Evolutionary conservation across 1,139 yeast genomes (phyloP).

Genomic region (Hansenula lynferdii): DNA sequence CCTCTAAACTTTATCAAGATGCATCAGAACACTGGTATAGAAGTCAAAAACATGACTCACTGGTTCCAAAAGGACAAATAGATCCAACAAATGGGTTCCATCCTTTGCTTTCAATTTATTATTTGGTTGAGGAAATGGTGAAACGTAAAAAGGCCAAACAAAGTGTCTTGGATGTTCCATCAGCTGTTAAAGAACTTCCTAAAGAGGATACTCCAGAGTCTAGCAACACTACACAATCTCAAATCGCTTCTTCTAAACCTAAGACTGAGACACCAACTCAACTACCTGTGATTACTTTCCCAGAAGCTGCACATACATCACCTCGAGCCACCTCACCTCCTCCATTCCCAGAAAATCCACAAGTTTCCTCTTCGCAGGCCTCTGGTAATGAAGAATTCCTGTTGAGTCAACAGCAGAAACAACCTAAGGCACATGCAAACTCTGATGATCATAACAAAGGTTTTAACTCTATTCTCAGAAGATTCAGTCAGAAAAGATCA

Average conservation of each 20-base stretch:
- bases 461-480: slow-evolving; percentile 26
- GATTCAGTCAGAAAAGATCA: slow-evolving; percentile 22
- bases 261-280: slow-evolving; percentile 21
- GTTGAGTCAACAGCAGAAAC: slow-evolving; percentile 18
- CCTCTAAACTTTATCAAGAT: slow-evolving; percentile 63
- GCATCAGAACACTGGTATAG: slow-evolving; percentile 58
- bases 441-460: slow-evolving; percentile 17
- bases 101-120: slow-evolving; percentile 84
- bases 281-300: slow-evolving; percentile 42
- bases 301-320: slow-evolving; percentile 69
- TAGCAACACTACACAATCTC: slow-evolving; percentile 1
- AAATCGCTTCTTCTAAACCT: neutral
- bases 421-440: slow-evolving; percentile 4
- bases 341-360: slow-evolving; percentile 18
- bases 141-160: slow-evolving; percentile 62
- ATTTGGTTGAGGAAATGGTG: slow-evolving; percentile 77
- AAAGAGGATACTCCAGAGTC: slow-evolving; percentile 17
- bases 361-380: slow-evolving; percentile 15
- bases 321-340: slow-evolving; percentile 28
- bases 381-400: slow-evolving; percentile 17
- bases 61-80: slow-evolving; percentile 6
- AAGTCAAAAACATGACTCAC: slow-evolving; percentile 26
- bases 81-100: slow-evolving; percentile 86
- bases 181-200: slow-evolving; percentile 16
- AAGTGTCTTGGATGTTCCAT: slow-evolving; percentile 17